Conservation (phyloP, 192 early-diverging fungal genomes). For the Endogone sp. region DNA sequence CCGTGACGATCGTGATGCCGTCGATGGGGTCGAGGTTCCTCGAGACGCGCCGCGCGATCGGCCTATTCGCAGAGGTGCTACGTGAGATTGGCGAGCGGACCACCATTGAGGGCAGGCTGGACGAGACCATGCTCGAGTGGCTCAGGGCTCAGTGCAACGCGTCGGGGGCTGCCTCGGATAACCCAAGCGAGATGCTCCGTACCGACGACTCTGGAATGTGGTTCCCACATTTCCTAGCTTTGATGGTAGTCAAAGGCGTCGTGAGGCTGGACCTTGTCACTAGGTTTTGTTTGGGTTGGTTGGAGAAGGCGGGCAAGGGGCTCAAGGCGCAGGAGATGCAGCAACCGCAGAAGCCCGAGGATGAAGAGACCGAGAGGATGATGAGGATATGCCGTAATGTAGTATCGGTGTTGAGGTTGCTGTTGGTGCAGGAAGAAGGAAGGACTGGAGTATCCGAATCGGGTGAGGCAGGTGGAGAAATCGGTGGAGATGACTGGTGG, state of each 20-base stretch:
- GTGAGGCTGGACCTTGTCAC: slow-evolving; percentile 20
- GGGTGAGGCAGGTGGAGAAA: not conserved
- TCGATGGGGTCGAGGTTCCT: slow-evolving; percentile 1
- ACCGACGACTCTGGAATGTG: slow-evolving; percentile 3
- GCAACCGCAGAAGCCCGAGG: slow-evolving; percentile 5
- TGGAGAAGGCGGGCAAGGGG: slow-evolving; percentile 10
- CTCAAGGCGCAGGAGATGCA: slow-evolving; percentile 6
- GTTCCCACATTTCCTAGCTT: slow-evolving; percentile 23
- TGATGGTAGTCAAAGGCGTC: slow-evolving; percentile 16
- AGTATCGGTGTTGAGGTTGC: slow-evolving; percentile 23
- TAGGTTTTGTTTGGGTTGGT: slow-evolving; percentile 18
- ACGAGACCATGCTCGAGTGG: slow-evolving; percentile 17
- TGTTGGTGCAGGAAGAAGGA: slow-evolving; percentile 27
- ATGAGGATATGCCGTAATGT: slow-evolving; percentile 30
- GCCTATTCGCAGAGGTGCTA: slow-evolving; percentile 21
- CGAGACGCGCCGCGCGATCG: slow-evolving; percentile 6
- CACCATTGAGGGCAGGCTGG: slow-evolving; percentile 19
- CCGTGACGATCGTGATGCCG: not conserved
- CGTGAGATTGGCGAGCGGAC: slow-evolving; percentile 9
- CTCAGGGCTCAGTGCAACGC: not conserved
- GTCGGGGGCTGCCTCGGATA: not conserved
- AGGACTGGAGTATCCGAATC: not conserved
- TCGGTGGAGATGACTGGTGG: not conserved
- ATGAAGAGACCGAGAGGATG: slow-evolving; percentile 10
- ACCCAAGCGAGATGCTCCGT: not conserved